Evolutionary conservation across 2,329 filamentous ascomycete species (phyloP).

Genomic region (Magnaporthales sp.): DNA sequence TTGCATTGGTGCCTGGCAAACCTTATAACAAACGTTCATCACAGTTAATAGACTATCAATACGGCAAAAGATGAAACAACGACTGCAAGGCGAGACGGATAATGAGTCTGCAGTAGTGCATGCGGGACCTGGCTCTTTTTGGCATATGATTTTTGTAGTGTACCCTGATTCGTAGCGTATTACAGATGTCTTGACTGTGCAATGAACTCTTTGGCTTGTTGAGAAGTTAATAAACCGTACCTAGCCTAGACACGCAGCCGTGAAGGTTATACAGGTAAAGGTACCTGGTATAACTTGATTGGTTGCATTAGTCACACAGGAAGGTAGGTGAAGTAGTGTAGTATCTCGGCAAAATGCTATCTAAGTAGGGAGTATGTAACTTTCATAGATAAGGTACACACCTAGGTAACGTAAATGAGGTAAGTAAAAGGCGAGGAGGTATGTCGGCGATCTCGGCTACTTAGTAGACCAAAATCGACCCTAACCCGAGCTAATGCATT

Average conservation of each 20-base stretch:
- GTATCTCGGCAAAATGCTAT: background rate
- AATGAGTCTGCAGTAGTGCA: background rate
- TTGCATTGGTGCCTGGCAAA: too few relatives aligned
- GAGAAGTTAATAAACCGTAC: background rate
- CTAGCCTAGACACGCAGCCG: background rate
- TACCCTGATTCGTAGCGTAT: background rate
- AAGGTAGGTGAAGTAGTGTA: background rate
- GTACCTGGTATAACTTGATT: background rate
- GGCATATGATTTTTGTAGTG: background rate
- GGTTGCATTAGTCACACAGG: background rate
- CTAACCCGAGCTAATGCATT: background rate
- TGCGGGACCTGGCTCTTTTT: background rate
- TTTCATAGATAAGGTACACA: background rate
- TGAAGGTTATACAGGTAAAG: background rate
- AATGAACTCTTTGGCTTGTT: background rate
- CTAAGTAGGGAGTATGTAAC: too few relatives aligned
- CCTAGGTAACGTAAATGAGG: background rate
- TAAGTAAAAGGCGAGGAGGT: too few relatives aligned
- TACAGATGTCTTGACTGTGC: background rate
- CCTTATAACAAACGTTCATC: background rate
- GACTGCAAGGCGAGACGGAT: background rate
- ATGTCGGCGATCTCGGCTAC: too few relatives aligned
- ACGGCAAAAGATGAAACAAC: background rate
- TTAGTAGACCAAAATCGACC: too few relatives aligned
- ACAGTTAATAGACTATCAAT: background rate